These are phyloP conservation scores for Otatea glauca DNA, from an alignment of 176 grass and related monocot species.

Conservation along the genomic window DNA sequence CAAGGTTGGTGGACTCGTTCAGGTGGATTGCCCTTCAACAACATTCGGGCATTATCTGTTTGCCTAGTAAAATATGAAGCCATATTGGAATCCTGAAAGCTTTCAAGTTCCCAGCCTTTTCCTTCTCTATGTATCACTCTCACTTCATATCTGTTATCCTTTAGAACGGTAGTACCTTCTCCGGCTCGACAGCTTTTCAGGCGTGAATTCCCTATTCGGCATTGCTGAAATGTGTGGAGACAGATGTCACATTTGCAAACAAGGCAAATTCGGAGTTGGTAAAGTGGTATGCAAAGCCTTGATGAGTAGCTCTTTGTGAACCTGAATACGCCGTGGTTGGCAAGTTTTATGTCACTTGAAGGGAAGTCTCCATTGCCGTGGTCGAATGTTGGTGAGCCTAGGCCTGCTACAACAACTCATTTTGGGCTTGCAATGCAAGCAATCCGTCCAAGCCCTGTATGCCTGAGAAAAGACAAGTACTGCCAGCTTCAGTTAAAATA, in stretches of 20 bases:
- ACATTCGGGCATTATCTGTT: background rate
- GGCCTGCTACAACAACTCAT: slow-evolving; percentile 17
- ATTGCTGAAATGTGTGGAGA: background rate
- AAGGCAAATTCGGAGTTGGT: background rate
- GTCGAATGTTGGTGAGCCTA: background rate
- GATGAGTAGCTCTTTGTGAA: background rate
- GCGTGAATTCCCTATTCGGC: background rate
- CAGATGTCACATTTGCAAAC: background rate
- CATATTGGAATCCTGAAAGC: background rate
- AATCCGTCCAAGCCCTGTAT: background rate
- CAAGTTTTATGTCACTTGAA: slow-evolving; percentile 35
- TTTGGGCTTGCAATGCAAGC: slow-evolving; percentile 18
- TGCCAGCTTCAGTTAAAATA: background rate
- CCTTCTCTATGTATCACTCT: background rate
- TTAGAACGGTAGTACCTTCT: background rate
- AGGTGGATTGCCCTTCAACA: too few relatives aligned
- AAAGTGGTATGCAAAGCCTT: background rate
- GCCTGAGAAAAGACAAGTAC: background rate
- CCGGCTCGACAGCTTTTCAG: background rate
- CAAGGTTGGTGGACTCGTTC: too few relatives aligned
- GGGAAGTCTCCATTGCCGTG: background rate
- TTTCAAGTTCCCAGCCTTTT: background rate
- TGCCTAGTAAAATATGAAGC: background rate
- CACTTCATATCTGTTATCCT: background rate
- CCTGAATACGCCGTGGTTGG: background rate